Base-by-base conservation (phyloP, 2,329 filamentous ascomycete genomes). In the Colletotrichum kahawae region DNA sequence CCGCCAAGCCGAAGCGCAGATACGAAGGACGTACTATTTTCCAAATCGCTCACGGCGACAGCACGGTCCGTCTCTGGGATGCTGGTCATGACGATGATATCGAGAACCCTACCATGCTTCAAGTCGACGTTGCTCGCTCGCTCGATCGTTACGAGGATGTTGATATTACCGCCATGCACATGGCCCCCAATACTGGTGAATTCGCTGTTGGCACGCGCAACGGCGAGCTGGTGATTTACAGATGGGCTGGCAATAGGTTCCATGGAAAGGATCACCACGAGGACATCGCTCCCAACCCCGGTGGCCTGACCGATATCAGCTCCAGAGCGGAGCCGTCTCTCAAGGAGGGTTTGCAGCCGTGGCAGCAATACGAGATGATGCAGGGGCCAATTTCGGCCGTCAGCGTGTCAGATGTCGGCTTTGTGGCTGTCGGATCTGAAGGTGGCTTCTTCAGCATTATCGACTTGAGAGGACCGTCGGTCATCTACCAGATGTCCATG, bases 51-150 rank as follows among this genome's bases (percentile, higher is more conserved):
- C 96, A 99, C 82, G 95, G 93, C 4, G 97, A 99, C 83, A 95
- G 96, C 68, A 97, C 94, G 0, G 88, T 99, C n/a, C 90, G 96
- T 36, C 87, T 98, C 8, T 99, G 96, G 95, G 97, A 99, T 83
- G 92, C 93, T 24, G 97, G 97, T 0, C 94, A 98, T 80, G 94
- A 92, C 16, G 97, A 99, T 81, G 95, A 98, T 80, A 94, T 99
- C 66, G 97, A 99, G 83, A 98, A 98, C 80, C 89, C 92, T 14
- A 88, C 89, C 5, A 89, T 95, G 68, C 86, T 98, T 29, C 96
- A 99, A 84, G 92, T 98, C 7, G 96, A 99, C 80, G 88, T 98
- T 48, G 93, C 94, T 8, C 91, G 95, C 77, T 95, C 96, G 3
- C 88, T 98, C 6, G 94, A 93, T 67, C 92, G 95, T n/a, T 93